These are phyloP conservation scores for Aristolochia contorta DNA, from an alignment of 164 flowering plant species.

Conservation along the genomic window DNA sequence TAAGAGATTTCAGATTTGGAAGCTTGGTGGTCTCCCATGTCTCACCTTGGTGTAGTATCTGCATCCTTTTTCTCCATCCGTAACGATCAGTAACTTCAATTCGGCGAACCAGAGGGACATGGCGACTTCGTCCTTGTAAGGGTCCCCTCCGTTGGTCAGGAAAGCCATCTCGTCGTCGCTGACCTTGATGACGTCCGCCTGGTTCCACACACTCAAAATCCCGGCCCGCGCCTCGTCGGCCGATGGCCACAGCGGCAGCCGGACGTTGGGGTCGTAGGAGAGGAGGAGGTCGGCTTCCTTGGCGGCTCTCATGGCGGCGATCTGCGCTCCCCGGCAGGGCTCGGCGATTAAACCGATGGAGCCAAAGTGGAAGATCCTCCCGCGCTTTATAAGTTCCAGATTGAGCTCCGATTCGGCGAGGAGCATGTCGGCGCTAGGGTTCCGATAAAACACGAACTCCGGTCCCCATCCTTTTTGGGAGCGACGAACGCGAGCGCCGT, in stretches of 20 bases:
- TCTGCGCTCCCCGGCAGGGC: conserved; percentile 66
- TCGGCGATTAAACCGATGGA: conserved; percentile 71
- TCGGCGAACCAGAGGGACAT: conserved; percentile 42
- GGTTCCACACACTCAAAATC: conserved; percentile 65
- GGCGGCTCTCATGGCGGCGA: conserved; percentile 70
- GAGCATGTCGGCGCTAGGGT: conserved; percentile 74
- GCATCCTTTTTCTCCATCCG: conserved; percentile 73
- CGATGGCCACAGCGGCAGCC: conserved; percentile 75
- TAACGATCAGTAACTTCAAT: conserved; percentile 58
- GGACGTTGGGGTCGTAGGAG: conserved; percentile 72
- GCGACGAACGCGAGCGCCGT: conserved; percentile 77
- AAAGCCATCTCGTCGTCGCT: conserved; percentile 68
- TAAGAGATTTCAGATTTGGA: neutral
- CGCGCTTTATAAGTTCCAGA: conserved; percentile 32
- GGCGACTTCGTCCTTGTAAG: conserved; percentile 39
- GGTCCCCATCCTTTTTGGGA: conserved; percentile 40
- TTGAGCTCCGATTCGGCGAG: conserved; percentile 48
- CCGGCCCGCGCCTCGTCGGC: conserved; percentile 39
- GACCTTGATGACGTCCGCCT: conserved; percentile 68
- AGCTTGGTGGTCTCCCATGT: neutral
- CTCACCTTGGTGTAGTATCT: conserved; percentile 62
- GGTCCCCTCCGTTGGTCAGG: conserved; percentile 42
- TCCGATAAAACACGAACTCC: conserved; percentile 71
- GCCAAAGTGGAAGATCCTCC: conserved; percentile 63
- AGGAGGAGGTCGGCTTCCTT: conserved; percentile 47